Base-by-base conservation (phyloP, 2,329 filamentous ascomycete genomes). In the Diatrype stigma region DNA sequence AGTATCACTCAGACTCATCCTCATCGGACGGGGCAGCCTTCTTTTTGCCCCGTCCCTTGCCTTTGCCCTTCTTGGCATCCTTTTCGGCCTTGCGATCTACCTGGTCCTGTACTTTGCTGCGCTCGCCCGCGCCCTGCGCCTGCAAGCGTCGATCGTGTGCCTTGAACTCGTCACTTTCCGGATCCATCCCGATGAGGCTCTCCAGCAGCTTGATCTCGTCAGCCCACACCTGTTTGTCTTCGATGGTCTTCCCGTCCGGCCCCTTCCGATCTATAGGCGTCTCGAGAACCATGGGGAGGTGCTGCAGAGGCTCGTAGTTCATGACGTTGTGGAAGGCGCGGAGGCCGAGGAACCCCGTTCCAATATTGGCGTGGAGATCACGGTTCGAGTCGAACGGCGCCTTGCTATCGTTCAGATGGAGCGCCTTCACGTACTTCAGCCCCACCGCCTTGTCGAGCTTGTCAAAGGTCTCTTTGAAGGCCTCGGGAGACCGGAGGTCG, bases 401-500 rank as follows among this genome's bases (percentile, higher is more conserved):
- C 71, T 97, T 99, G 72, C 89, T 95, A 71, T 99, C 94, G 68
- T 99, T 99, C 40, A 99, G 56, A 68, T 99, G 94, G 50, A 97
- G 76, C 0, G 94, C 94, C 54, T 84, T 85, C 7, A 99, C 80
- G 61, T 95, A 96, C 48, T 82, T 72, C 28, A 87, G 69, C 1
- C 94, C 94, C 10, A 99, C 87, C 6, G 87, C 74, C 10, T 81
- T 67, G 59, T 96, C 87, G 60, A 99, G 96, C 30, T 86, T 77
- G 32, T 80, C 68, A 68, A 97, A 81, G 0, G 90, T 94, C 46
- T 78, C 71, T 32, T 80, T 74, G 67, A 96, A 96, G 0, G 86
- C 79, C 47, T 83, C 79, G 0, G 89, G 86, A 0, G 86, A 84
- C 48, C 90, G 83, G 30, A 99, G 71, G 67, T 99, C 94, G 67